Evolutionary conservation across 208 protist genomes (phyloP).

Genomic region (Herpetomonas samuelpessoai): DNA sequence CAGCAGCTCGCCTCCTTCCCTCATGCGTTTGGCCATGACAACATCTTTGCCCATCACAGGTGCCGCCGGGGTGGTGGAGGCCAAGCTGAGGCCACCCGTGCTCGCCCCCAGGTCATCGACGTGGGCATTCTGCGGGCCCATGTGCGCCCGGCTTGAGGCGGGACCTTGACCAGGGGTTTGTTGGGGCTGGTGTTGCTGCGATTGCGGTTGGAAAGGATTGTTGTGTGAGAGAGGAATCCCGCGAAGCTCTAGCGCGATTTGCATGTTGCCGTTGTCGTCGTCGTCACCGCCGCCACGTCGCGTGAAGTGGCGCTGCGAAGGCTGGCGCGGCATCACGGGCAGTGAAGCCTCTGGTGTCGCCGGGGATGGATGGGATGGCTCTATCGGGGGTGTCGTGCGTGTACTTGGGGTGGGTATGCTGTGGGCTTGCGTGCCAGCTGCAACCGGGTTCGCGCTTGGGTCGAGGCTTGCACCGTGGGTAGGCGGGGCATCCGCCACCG

Average conservation of each 20-base stretch:
- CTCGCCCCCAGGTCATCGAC: not conserved
- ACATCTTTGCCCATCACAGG: conserved; percentile 15
- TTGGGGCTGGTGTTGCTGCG: not conserved
- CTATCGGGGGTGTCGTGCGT: not conserved
- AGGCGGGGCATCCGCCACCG: not conserved
- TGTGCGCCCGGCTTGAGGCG: not conserved
- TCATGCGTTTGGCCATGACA: conserved; percentile 52
- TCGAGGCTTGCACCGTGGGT: not conserved
- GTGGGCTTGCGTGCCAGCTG: too few species aligned
- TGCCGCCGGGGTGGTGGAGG: not conserved
- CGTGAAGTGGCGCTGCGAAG: too few species aligned
- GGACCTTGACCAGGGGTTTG: not conserved
- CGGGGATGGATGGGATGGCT: too few species aligned
- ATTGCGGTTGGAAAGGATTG: not conserved
- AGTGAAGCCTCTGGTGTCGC: not conserved
- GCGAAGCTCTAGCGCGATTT: conserved; percentile 48
- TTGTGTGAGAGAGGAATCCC: conserved; percentile 30
- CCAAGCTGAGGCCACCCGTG: not conserved
- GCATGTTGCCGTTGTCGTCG: too few species aligned
- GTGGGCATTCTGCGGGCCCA: not conserved
- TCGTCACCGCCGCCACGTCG: not conserved
- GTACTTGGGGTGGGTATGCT: too few species aligned
- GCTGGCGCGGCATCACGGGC: too few species aligned
- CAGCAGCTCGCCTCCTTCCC: conserved; percentile 64
- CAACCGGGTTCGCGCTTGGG: not conserved